These are phyloP conservation scores for Diaporthe sp. DNA, from an alignment of 2,329 filamentous ascomycete species.

Conservation along the genomic window DNA sequence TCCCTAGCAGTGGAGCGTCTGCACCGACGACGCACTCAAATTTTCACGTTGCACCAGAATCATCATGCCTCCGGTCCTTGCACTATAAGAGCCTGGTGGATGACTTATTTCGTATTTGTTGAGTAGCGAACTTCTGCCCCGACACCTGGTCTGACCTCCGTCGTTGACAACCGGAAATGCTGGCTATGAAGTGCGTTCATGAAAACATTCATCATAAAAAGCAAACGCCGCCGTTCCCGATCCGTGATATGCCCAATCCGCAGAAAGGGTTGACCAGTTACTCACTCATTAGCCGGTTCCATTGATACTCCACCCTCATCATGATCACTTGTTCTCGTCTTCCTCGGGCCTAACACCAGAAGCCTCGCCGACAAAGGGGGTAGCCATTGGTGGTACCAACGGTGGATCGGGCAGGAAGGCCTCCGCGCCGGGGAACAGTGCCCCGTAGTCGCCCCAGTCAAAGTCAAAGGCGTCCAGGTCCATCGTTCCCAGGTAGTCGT, in stretches of 20 bases:
- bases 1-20: neutral
- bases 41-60: neutral
- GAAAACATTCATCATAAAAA: neutral
- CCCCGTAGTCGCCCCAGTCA: slow-evolving; percentile 13
- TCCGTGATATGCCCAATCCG: neutral
- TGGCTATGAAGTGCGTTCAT: neutral
- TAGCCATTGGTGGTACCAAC: neutral
- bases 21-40: neutral
- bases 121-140: neutral
- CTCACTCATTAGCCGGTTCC: neutral
- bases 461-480: slow-evolving; percentile 15
- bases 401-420: neutral
- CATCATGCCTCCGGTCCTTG: neutral
- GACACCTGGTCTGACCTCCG: neutral
- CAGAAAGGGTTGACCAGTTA: too few species aligned
- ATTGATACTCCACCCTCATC: too few species aligned
- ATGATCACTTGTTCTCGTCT: neutral
- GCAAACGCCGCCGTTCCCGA: neutral
- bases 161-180: neutral
- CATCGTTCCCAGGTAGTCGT: slow-evolving; percentile 12
- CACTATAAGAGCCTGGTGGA: too few species aligned
- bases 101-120: too few species aligned
- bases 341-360: neutral
- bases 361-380: neutral
- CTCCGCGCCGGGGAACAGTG: neutral